Base-by-base conservation (phyloP, 768 basidiomycete species). In the Filobasidium floriforme region DNA sequence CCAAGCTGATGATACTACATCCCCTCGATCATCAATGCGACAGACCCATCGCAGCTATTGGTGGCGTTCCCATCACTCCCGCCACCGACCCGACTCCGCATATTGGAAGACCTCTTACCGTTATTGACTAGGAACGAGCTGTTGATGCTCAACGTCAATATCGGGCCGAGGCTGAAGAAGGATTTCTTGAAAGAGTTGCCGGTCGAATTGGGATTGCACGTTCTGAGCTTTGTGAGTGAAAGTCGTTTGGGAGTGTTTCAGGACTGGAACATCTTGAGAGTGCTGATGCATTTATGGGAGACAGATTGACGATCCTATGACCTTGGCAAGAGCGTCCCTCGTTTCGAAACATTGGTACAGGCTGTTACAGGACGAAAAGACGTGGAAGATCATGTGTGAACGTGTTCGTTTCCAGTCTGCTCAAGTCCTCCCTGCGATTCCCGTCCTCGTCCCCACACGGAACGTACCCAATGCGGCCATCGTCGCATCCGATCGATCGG, bases 361-460 rank as follows among this genome's bases (percentile, higher is more conserved):
- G 18, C 82, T 96, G 7, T 82, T 87, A 7, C 79, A 82, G 54
- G 91, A 92, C 72, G 90, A 93, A 69, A 83, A 81, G 69, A 81
- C 89, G 12, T 97, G 92, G 93, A 86, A 85, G 76, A 72, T 82
- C 12, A 85, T 94, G 85, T 91, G 88, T 73, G 76, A 80, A 12
- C 72, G 80, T 19, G 83, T 86, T 73, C 82, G 82, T 7, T 88
- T 81, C 62, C 75, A 71, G 10, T 57, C 68, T 44, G 52, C 41
- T 24, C 52, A 63, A 24, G 29, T 62, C 37, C n/a, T 32, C 24
- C 24, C 29, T 57, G 24, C 54, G 5, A 24, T 57, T 26, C 54
- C 54, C 22, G 29, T 15, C 26, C 7, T 57, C 7, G 26, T 24
- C 15, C 44, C 26, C 18, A 41, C 32, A 37, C 32, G 60, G 41